Evolutionary conservation across 495 filamentous ascomycete species (phyloP).

Genomic region (Tuber aestivum): DNA sequence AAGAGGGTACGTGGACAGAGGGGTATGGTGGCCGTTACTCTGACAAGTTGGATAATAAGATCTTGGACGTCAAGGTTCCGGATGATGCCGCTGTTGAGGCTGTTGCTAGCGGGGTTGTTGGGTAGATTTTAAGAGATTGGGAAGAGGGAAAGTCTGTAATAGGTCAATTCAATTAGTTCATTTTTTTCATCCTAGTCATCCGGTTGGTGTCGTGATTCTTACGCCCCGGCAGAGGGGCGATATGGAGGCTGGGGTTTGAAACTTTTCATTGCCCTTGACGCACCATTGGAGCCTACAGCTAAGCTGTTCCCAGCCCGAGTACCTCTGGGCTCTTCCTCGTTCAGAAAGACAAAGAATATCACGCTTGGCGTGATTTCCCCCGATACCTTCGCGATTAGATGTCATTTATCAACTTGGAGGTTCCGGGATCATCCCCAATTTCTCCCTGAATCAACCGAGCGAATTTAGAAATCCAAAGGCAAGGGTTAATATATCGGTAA

Average conservation of each 20-base stretch:
- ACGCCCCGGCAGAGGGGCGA: neutral
- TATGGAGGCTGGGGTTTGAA: no score
- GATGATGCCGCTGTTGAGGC: slow-evolving; percentile 39
- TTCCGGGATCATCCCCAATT: neutral
- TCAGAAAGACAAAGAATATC: neutral
- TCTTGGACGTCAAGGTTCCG: slow-evolving; percentile 43
- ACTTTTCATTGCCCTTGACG: no score
- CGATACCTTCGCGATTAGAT: no score
- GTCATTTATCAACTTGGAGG: neutral
- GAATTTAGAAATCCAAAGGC: neutral
- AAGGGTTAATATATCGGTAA: neutral
- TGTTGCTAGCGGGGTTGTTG: slow-evolving; percentile 19
- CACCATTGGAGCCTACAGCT: no score
- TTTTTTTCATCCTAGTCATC: neutral
- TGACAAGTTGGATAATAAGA: slow-evolving; percentile 43
- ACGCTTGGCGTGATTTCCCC: neutral
- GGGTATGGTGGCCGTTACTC: slow-evolving; percentile 46
- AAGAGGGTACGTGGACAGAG: slow-evolving; percentile 45
- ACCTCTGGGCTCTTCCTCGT: no score
- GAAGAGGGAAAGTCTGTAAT: neutral
- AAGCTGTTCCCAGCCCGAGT: neutral
- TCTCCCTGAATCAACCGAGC: neutral
- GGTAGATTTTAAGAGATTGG: neutral
- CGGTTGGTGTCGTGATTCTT: no score
- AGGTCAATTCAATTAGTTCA: neutral